phyloP scores from a whole-genome alignment of 1,284 basidiomycete genomes.

The Ceratobasidium sp. region DNA sequence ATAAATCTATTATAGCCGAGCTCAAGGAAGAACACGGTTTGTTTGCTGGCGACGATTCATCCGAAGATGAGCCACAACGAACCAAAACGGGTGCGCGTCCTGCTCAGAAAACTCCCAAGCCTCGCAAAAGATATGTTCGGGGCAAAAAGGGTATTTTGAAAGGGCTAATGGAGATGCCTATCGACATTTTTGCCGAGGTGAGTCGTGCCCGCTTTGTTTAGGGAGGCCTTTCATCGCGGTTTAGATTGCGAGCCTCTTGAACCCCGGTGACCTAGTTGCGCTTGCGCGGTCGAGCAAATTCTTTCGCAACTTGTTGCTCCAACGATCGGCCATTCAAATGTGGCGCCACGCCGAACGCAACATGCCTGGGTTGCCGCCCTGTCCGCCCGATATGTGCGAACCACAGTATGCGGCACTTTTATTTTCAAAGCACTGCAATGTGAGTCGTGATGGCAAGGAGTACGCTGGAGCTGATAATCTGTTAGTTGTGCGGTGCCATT shows the following conservation, averaged over 20 bases:
- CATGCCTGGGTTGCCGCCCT: constrained; percentile 21
- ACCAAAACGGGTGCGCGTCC: background rate
- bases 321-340: constrained; percentile 7
- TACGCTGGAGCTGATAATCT: background rate
- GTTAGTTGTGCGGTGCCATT: constrained; percentile 8
- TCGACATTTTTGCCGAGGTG: constrained; percentile 3
- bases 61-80: no score
- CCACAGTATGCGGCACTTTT: constrained; percentile 30
- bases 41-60: no score
- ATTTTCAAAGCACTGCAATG: constrained; percentile 18
- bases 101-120: background rate
- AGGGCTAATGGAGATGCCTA: constrained; percentile 4
- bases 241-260: constrained; percentile 18
- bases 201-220: background rate
- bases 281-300: constrained; percentile 15
- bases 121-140: background rate
- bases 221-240: background rate
- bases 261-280: constrained; percentile 20
- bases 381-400: constrained; percentile 1
- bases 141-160: background rate
- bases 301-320: constrained; percentile 2
- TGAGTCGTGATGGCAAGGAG: background rate
- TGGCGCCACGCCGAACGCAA: constrained; percentile 13
- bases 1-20: background rate
- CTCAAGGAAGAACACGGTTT: no score